Evolutionary conservation across 1,284 basidiomycete species (phyloP).

Genomic region (Cystobasidium pallidum): DNA sequence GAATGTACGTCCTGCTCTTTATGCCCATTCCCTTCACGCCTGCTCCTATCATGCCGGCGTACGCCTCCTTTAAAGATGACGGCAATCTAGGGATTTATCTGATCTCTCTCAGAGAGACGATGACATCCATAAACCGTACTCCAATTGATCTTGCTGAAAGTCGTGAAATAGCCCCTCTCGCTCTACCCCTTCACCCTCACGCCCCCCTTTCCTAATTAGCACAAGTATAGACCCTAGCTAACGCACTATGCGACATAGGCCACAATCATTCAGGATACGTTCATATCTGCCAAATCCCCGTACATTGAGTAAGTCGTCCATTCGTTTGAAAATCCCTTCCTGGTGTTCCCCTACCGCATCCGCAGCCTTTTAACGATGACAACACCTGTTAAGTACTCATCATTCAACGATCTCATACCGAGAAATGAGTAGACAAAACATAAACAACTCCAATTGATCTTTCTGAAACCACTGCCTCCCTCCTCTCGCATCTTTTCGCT

Average conservation of each 20-base stretch:
- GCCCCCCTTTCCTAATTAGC: too few relatives aligned
- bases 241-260: too few relatives aligned
- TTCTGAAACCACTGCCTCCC: conserved; percentile 16
- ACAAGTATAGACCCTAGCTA: too few relatives aligned
- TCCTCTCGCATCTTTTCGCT: background rate
- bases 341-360: background rate
- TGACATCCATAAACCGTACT: conserved; percentile 7
- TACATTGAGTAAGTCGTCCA: too few relatives aligned
- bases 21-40: background rate
- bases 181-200: too few relatives aligned
- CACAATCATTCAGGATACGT: too few relatives aligned
- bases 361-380: conserved; percentile 25
- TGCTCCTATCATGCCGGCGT: background rate
- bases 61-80: background rate
- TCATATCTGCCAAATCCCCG: too few relatives aligned
- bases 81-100: conserved; percentile 17
- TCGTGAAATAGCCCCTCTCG: background rate
- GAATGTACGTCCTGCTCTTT: background rate
- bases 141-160: conserved; percentile 27
- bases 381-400: conserved; percentile 27
- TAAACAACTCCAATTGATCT: conserved; percentile 45
- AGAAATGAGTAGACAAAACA: conserved; percentile 38
- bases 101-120: conserved; percentile 8
- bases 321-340: background rate
- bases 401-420: conserved; percentile 21